These are phyloP conservation scores for Alternaria ethzedia DNA, from an alignment of 2,329 filamentous ascomycete species.

Conservation along the genomic window DNA sequence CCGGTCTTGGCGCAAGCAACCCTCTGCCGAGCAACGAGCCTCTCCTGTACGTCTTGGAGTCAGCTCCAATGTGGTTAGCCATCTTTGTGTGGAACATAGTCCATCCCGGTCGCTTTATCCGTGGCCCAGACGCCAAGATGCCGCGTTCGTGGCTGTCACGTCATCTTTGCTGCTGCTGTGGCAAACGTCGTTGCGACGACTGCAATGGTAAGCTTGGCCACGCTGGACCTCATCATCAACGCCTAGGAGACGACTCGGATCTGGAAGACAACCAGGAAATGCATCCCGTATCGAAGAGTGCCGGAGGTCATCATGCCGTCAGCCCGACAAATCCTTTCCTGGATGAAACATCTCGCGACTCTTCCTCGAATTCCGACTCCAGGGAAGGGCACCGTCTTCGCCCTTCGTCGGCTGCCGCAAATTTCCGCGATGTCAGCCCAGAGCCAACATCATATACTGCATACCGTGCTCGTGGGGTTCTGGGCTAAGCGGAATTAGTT, in stretches of 20 bases:
- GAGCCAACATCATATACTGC: conserved; percentile 14
- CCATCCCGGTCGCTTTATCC: conserved; percentile 19
- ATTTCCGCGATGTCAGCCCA: conserved; percentile 11
- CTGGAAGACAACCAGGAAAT: conserved; percentile 15
- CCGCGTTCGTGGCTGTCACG: conserved; percentile 25
- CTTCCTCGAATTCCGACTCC: conserved; percentile 6
- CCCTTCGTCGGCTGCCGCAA: conserved; percentile 8
- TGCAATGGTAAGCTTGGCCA: conserved; percentile 22
- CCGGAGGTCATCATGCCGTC: conserved; percentile 2
- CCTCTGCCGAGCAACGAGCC: conserved; percentile 57
- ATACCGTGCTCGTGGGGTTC: conserved; percentile 9
- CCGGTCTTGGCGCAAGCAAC: conserved; percentile 52
- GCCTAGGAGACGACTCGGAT: conserved; percentile 3
- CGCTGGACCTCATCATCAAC: conserved; percentile 14
- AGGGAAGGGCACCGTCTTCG: conserved; percentile 11
- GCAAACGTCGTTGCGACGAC: conserved; percentile 22
- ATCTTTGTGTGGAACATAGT: conserved; percentile 26
- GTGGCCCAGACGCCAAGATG: conserved; percentile 21
- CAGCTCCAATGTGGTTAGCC: conserved; percentile 60
- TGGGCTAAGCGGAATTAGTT: conserved; percentile 1
- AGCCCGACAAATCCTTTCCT: conserved; percentile 1
- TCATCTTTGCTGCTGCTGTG: conserved; percentile 24
- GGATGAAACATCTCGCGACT: conserved; percentile 2
- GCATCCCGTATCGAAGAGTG: neutral
- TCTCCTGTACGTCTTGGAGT: conserved; percentile 61